Base-by-base conservation (phyloP, 73 alveolate genomes). In the Paramecium sexaurelia region DNA sequence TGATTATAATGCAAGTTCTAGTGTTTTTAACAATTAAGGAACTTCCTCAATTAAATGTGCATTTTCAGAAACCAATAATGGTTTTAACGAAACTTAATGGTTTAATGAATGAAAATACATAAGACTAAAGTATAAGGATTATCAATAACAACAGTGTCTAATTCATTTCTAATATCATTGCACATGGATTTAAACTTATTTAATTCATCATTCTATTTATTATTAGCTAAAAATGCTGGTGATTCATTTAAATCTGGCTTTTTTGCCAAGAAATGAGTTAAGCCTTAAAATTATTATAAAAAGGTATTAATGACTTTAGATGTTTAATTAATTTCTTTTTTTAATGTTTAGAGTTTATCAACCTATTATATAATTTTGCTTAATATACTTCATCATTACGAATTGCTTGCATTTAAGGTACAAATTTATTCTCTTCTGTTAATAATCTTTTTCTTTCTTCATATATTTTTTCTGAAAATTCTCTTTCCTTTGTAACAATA, bases 381-480 rank as follows among this genome's bases (percentile, higher is more conserved):
- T 26, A 61, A n/a, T 10, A 10, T 78, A 78, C 55, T 78, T 78
- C 90, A 78, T 78, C 90, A 78, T 78, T 78, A 29, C 90, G 43
- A 26, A 78, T 78, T 2, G 90, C 90, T 78, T 78, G 75, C 90
- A 78, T 78, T 43, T 78, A 41, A 19, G 90, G 90, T 0, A 78
- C 55, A 43, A 41, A 78, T 78, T 78, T 78, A 78, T 78, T 78
- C n/a, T 78, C 90, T 43, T 78, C 90, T 78, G 43, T 22, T 24
- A 78, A 43, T 40, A 78, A 22, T 43, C 32, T 78, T 17, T 78
- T 78, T 33, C 90, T 78, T 45, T 32, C 40, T 78, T 78, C 90
- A 43, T 41, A 78, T 37, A 39, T 41, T 29, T 29, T 40, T 39
- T 11, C 40, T 37, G 90, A 32, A 33, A 78, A 78, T 22, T 78